Evolutionary conservation across 140 eudicot species (phyloP).

Genomic region (Senecio squalidus): DNA sequence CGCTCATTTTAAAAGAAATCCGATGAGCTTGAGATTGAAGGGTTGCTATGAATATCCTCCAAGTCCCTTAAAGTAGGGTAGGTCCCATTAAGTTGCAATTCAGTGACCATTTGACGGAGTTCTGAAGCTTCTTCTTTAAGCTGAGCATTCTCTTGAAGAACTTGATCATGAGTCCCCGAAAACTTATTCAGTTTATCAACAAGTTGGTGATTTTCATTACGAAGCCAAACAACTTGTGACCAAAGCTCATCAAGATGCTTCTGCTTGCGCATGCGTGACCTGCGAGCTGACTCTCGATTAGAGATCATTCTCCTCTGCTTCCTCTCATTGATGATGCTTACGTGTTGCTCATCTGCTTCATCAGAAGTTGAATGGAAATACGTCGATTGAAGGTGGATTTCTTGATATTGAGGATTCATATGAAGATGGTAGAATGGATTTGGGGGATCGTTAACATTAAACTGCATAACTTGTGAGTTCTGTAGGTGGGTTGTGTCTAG

Average conservation of each 20-base stretch:
- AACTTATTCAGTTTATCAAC: slow-evolving; percentile 59
- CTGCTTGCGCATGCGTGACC: slow-evolving; percentile 95
- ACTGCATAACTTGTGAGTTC: slow-evolving; percentile 43
- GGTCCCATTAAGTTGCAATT: slow-evolving; percentile 65
- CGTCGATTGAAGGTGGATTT: slow-evolving; percentile 40
- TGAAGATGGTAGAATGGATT: slow-evolving; percentile 53
- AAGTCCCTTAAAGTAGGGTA: slow-evolving; percentile 48
- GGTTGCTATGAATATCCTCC: slow-evolving; percentile 36
- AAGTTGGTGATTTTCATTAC: slow-evolving; percentile 82
- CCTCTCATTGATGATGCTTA: slow-evolving; percentile 69
- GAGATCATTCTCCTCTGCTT: slow-evolving; percentile 91
- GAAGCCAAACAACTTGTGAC: slow-evolving; percentile 87
- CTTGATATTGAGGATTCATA: slow-evolving; percentile 53
- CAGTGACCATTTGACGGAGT: slow-evolving; percentile 59
- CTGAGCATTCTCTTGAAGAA: slow-evolving; percentile 60
- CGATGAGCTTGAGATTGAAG: background rate
- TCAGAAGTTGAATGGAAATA: slow-evolving; percentile 79
- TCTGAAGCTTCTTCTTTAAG: slow-evolving; percentile 72
- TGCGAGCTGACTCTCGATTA: slow-evolving; percentile 84
- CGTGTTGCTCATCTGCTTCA: slow-evolving; percentile 85
- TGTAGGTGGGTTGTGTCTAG: slow-evolving; percentile 29
- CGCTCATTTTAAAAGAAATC: slow-evolving; percentile 19
- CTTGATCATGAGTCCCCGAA: slow-evolving; percentile 54
- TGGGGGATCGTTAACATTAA: slow-evolving; percentile 27
- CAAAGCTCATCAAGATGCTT: slow-evolving; percentile 92